Evolutionary conservation across 371 early-diverging fungal species (phyloP), one percentile per base, ranked within the genome.

Genomic region (Coemansia sp.): DNA sequence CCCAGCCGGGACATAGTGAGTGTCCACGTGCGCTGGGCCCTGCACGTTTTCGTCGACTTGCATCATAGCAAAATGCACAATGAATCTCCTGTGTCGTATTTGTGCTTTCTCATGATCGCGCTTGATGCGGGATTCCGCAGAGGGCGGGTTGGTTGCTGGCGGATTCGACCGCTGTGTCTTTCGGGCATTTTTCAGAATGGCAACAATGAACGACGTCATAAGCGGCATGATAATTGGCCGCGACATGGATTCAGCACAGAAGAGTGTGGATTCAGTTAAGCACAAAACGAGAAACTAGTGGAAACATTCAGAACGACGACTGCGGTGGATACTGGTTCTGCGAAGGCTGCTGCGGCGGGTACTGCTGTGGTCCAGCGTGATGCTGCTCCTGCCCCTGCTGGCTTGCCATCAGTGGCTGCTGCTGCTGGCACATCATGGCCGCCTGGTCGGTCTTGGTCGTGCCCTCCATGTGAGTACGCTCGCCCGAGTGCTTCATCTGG

Each of bases 61-160:
- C 53, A 14, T 53, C 16, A 36, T 16, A 16, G 7, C 34, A 30
- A 51, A 51, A 53, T 53, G 53, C 53, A 53, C 57, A 45, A 57
- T 42, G 12, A 45, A 57, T 20, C 20, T 20, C 20, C 20, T 20
- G 20, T 20, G 20, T 20, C 20, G 20, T 20, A 20, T 20, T 20
- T 20, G 20, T 20, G 20, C 20, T 20, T 20, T 20, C 20, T 20
- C 20, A 20, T 20, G 20, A 20, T 20, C 20, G 20, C 20, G 20
- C 20, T 20, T 20, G 20, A 20, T 20, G 20, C 20, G 20, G 20
- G 20, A 20, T 20, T 20, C 20, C 20, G 20, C 20, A 20, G 20
- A 20, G 20, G 20, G 20, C 20, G 20, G 20, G 20, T 20, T 20
- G 20, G 20, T 20, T 20, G 20, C 20, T 20, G 20, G 1, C 20